Evolutionary conservation across 495 filamentous ascomycete genomes (phyloP), one percentile per base, ranked within the genome.

Genomic region (Hypoxylon lenormandii): DNA sequence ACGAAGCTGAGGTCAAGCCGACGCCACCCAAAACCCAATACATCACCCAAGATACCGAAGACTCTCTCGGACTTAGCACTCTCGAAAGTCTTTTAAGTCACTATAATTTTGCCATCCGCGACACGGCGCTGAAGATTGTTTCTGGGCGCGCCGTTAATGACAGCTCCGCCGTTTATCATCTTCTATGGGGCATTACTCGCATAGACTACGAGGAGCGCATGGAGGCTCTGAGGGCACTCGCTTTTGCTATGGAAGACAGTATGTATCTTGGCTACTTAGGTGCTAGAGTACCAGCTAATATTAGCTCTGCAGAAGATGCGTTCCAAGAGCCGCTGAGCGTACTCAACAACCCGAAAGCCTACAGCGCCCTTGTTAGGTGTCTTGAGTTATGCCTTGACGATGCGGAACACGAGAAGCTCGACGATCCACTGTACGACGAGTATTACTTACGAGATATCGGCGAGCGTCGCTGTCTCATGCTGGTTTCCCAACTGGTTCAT

Each of bases 41-140:
- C 69, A 87, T 87, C 60, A 87, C 83, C 8, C 85, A 87, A 65
- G 81, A 82, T n/a, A 85, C 84, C n/a, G 85, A 87, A 62, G 85
- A 87, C 50, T 82, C 84, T 1, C 75, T 87, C 11, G 79, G 80
- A 43, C 55, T 78, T 0, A 66, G 68, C 36, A 87, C 85, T 0
- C 71, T 87, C 5, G 79, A 84, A 26, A 85, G 78, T n/a, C 78
- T 87, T 16, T 68, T 86, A 5, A 74, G 77, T 0, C 84, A 84
- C 62, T 83, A 85, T 51, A 87, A 84, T 70, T 82, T 79, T 47
- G 72, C 80, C 13, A 85, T 87, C 58, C 78, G 82, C 18, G 85
- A 87, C 47, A 85, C 80, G 0, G 74, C 84, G 0, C 69, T 83
- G 40, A 82, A 81, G 45, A 86, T 87, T 6, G 68, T 86, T 8